Base-by-base conservation (phyloP, 495 filamentous ascomycete species). In the Penicillium manginii region DNA sequence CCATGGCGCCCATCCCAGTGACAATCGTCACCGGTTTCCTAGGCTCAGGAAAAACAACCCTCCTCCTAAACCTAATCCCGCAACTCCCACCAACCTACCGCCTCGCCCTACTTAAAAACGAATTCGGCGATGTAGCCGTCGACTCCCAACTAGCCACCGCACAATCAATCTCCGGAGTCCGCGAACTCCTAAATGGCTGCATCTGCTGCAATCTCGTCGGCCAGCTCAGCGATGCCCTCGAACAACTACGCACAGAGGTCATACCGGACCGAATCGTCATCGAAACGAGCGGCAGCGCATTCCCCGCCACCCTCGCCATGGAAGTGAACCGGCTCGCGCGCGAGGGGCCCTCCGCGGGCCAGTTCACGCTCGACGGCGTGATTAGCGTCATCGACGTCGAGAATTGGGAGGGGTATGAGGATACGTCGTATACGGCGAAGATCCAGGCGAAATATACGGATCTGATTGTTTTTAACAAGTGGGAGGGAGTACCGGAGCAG, bases 131-230 rank as follows among this genome's bases (percentile, higher is more conserved):
- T 72, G 73, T 98, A 17, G 92, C 91, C 23, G 81, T 98, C 71
- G 94, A 98, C 81, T 92, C 88, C 10, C 91, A 96, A 71, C 84
- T 98, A 17, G 92, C 94, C 43, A 80, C 89, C 1, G 86, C 89
- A 3, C 79, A 83, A 54, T 86, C 92, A 33, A 91, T 98, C 65
- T 84, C 88, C n/a, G 93, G 91, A 53, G 92, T 96, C 17, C 86
- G 87, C 64, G 94, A 98, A 68, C 80, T 98, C 3, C 86, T 98
- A 18, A 93, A 96, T 67, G 94, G 94, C 60, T 98, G 94, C 73
- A 97, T 98, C 68, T 98, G 94, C 81, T 98, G 94, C 77, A 98
- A 97, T 68, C 87, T 97, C 15, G 92, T 98, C 52, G 94, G 94
- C 3, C 90, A 94, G 72, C 83, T 98, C 22, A 83, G 84, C 63